Evolutionary conservation across 2,329 filamentous ascomycete genomes (phyloP), one percentile per base, ranked within the genome.

Genomic region (Phyllosticta citribraziliensis): DNA sequence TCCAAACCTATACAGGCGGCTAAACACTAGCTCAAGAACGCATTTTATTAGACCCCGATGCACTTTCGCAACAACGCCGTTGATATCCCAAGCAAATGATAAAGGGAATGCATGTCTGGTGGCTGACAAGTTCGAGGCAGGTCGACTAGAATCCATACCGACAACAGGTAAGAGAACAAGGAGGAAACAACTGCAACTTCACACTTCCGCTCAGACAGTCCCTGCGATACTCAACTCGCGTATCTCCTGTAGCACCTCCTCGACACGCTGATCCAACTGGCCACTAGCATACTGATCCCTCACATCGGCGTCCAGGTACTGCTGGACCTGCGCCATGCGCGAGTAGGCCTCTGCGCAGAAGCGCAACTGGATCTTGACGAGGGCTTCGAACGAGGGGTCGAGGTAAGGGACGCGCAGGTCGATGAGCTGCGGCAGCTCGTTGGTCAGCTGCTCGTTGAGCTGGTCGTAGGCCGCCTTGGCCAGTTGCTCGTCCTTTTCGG

Each of bases 261-360:
- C 94, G 30, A 99, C 94, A 66, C 91, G 80, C 63, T 86, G 88
- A 73, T 99, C 94, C 68, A 99, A 78, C 66, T 97, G 89, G 25
- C 94, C 94, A 68, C 91, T 86, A 1, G 94, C 94, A 75, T 99
- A 99, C 76, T 97, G 89, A 66, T 99, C 94, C 74, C 94, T 84
- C 58, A 93, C 97, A 71, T 96, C 91, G 30, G 93, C 88, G 72
- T 97, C 94, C 33, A 99, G 82, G 74, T 97, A 97, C 78, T 99
- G 94, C 78, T 99, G 94, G 62, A 99, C 95, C 79, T 99, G 95
- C 25, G 95, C 94, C 94, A 99, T 99, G 55, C 94, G 83, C 64
- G 87, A 92, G 76, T 99, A 99, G 1, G 94, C 94, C 78, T 99
- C 94, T 8, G 95, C 94, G 70, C 95, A 99, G 79, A 99, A 99